Base-by-base conservation (phyloP, 139 green algal species). In the Mychonastes homosphaera region DNA sequence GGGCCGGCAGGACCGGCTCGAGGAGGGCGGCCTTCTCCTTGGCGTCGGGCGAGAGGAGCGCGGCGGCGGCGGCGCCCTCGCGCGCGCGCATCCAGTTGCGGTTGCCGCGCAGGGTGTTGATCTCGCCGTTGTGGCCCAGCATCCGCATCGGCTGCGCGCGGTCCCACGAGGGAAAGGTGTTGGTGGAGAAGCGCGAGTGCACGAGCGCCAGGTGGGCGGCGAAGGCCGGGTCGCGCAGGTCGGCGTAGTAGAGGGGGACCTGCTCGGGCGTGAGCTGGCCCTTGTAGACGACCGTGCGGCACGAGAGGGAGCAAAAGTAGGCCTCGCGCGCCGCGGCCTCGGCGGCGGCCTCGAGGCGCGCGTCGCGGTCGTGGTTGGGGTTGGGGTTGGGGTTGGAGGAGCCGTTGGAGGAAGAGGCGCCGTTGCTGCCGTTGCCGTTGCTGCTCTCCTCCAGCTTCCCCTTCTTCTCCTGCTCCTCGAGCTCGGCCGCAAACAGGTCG, bases 101-200 rank as follows among this genome's bases (percentile, higher is more conserved):
- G 67, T 91, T 91, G 47, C 86, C 86, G 16, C 67, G 56, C 32
- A 91, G 64, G 24, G 83, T 90, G 72, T 94, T 91, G 74, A 94
- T 94, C 60, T 94, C 84, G 58, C 87, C 90, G 64, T 97, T 97
- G 84, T 97, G 90, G 18, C 83, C 90, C 53, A 97, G 61, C 65
- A 90, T 80, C 38, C 90, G 79, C 84, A 97, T 94, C 18, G 90
- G 90, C 74, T 97, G 90, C 2, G 90, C 85, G 30, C 90, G 73
- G 45, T 86, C 76, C 90, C 90, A 97, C 38, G 62, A 82, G 46
- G 90, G 90, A 64, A 97, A 96, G 30, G 90, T 97, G 79, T 97
- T 97, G 63, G 90, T 97, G 53, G 81, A 93, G 78, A 97, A 97
- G 63, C 90, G 86, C 2, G 70, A 86, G 80, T 97, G 90, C 43